Evolutionary conservation across 768 basidiomycete genomes (phyloP), one percentile per base, ranked within the genome.

Genomic region (Boletus vermiculosoides): DNA sequence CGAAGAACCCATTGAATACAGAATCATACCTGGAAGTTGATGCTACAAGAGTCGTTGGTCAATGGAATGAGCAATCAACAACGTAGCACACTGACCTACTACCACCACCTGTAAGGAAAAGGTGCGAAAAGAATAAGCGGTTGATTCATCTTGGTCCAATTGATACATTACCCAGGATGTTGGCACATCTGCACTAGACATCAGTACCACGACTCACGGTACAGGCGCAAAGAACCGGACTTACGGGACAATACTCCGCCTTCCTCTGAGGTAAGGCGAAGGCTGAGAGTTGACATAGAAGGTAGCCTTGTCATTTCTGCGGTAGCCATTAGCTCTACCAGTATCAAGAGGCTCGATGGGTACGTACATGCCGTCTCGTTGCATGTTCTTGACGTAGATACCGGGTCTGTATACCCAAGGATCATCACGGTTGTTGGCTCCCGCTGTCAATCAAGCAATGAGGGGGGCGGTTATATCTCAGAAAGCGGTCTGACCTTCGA

Each of bases 321-420:
- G n/a, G 20, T 4, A 20, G 30, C 30, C 39, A 20, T 41, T 44
- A 11, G 48, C n/a, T 34, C 20, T 5, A 50, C 28, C 28, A 9
- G 42, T 18, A 58, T 37, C 18, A 39, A 40, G 20, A 33, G 2
- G 9, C n/a, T 12, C 15, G 16, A 30, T 33, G 44, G 16, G 28
- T n/a, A 66, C 83, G 60, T 70, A 86, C 85, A 86, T 73, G 66
- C 85, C 85, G 63, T 87, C 80, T 5, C 74, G 74, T 68, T 87
- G 85, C 87, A 88, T 88, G 69, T 88, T 88, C 70, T 74, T 81
- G 52, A 85, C 84, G 57, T 78, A 86, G 64, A 87, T 86, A 63
- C 86, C 86, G 45, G 85, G 85, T 40, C 83, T 75, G 68, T 87
- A 88, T 49, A 88, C 87, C 86, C 85, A 87, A 44, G 86, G 86